Percentiles rank a stretch among this genome's conserved stretches.
phyloP scores from a whole-genome alignment of 306 rosid species.

The Pterocarpus macrocarpus region DNA sequence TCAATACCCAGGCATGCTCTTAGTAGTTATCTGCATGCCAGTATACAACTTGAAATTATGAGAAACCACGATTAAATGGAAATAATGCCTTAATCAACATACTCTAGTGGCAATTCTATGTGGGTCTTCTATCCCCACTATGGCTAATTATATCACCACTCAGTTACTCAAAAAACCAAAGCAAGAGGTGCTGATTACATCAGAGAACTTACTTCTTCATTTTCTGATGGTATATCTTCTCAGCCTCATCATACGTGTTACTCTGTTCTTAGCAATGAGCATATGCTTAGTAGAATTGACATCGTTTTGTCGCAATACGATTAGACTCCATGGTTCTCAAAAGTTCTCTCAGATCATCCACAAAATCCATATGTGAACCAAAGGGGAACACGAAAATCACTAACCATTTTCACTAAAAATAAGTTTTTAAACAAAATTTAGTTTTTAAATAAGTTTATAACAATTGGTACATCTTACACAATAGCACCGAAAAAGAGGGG shows the following conservation, averaged over 20 bases:
- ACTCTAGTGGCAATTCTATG: constrained; percentile 18
- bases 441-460: background rate
- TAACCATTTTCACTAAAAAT: constrained; percentile 1
- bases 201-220: constrained; percentile 65
- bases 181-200: constrained; percentile 17
- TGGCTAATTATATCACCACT: background rate
- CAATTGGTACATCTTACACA: background rate
- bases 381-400: background rate
- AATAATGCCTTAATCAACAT: constrained; percentile 20
- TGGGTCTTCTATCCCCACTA: constrained; percentile 2
- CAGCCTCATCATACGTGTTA: constrained; percentile 83
- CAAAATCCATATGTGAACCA: constrained; percentile 82
- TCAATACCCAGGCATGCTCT: too few species aligned
- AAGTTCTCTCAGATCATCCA: constrained; percentile 67
- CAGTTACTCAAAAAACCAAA: constrained; percentile 22
- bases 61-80: too few species aligned
- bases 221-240: constrained; percentile 64
- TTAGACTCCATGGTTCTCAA: constrained; percentile 82
- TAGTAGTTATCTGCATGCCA: too few species aligned
- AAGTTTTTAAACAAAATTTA: constrained; percentile 1
- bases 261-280: constrained; percentile 77
- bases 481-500: background rate
- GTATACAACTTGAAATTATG: too few species aligned
- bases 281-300: constrained; percentile 84
- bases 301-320: constrained; percentile 69